Percentiles rank a stretch among this genome's conserved stretches.
phyloP scores from a whole-genome alignment of 2,329 filamentous ascomycete species.

The Diplocarpon rosae region DNA sequence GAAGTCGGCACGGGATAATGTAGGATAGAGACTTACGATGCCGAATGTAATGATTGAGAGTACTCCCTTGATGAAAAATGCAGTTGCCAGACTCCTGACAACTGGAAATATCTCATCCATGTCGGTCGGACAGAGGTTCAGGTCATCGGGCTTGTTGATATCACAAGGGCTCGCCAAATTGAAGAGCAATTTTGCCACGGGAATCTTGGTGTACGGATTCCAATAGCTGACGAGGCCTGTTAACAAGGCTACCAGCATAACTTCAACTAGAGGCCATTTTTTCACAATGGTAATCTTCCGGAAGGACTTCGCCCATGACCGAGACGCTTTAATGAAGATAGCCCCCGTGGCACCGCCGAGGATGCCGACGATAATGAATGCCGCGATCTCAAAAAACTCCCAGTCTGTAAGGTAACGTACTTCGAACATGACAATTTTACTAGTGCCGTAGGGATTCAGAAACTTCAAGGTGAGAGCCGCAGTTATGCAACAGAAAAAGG shows the following conservation, averaged over 20 bases:
- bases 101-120: slow-evolving; percentile 70
- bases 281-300: slow-evolving; percentile 73
- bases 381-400: slow-evolving; percentile 82
- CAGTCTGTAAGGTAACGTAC: slow-evolving; percentile 85
- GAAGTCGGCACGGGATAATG: background rate
- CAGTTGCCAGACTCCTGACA: slow-evolving; percentile 58
- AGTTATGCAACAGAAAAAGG: slow-evolving; percentile 95
- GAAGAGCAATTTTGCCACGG: slow-evolving; percentile 81
- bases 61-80: slow-evolving; percentile 82
- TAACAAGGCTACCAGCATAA: slow-evolving; percentile 72
- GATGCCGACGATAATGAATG: slow-evolving; percentile 77
- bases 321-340: slow-evolving; percentile 91
- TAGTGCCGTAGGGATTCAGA: slow-evolving; percentile 87
- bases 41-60: slow-evolving; percentile 88
- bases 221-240: slow-evolving; percentile 85
- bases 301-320: slow-evolving; percentile 81
- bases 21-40: slow-evolving; percentile 42
- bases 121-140: slow-evolving; percentile 67
- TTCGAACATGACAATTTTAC: slow-evolving; percentile 94
- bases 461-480: slow-evolving; percentile 89
- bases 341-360: slow-evolving; percentile 79
- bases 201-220: slow-evolving; percentile 81
- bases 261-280: slow-evolving; percentile 72
- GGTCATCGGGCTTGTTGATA: slow-evolving; percentile 47
- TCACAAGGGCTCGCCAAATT: slow-evolving; percentile 86